These are phyloP conservation scores for Thermothielavioides terrestris DNA, from an alignment of 495 filamentous ascomycete genomes.

Conservation along the genomic window DNA sequence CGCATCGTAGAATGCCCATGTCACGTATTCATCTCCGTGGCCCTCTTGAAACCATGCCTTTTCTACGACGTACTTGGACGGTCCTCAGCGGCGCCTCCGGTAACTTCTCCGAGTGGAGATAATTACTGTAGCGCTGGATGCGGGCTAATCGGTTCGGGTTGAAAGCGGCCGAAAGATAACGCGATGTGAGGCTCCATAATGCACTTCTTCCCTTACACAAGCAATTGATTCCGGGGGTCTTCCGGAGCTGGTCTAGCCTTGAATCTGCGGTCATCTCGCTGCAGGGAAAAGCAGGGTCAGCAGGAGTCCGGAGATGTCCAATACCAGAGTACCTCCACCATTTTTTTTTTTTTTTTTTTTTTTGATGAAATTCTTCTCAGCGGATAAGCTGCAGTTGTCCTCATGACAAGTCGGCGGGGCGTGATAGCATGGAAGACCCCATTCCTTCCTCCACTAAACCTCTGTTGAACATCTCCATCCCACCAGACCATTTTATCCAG, in stretches of 20 bases:
- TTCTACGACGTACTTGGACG: too few relatives aligned
- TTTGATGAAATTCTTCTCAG: background rate
- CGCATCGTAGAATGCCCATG: too few relatives aligned
- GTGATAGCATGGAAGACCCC: background rate
- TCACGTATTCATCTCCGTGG: too few relatives aligned
- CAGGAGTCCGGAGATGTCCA: too few relatives aligned
- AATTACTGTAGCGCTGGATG: background rate
- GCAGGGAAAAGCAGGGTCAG: too few relatives aligned
- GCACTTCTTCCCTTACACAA: background rate
- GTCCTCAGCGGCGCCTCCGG: too few relatives aligned
- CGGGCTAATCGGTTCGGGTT: background rate
- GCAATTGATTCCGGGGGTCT: background rate
- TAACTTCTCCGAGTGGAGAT: too few relatives aligned
- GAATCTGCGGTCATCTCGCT: too few relatives aligned
- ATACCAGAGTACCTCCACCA: too few relatives aligned
- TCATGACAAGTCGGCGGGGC: background rate
- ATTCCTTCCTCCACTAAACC: background rate
- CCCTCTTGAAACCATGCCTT: too few relatives aligned
- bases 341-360: background rate
- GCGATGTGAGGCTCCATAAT: background rate
- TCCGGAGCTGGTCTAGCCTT: background rate
- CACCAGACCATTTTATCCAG: background rate
- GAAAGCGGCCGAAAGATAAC: background rate
- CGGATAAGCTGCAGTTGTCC: too few relatives aligned
- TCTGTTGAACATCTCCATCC: background rate